Evolutionary conservation across 768 basidiomycete species (phyloP).

Genomic region (Suillus spraguei): DNA sequence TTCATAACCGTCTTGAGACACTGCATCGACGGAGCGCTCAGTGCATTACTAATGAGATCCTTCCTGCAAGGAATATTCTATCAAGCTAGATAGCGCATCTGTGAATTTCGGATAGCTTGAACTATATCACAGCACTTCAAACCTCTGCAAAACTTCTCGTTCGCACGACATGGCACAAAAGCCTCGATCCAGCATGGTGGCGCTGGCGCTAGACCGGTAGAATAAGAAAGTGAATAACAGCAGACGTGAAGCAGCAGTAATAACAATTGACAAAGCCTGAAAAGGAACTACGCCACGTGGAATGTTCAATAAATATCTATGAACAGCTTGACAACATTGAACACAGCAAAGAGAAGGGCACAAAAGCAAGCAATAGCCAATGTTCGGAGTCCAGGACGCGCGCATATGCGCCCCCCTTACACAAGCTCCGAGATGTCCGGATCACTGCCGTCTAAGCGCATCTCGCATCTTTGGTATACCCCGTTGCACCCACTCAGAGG

Average conservation of each 20-base stretch:
- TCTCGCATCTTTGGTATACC: conserved; percentile 49
- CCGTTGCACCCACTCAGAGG: conserved; percentile 58
- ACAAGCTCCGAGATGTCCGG: background rate
- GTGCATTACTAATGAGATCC: background rate
- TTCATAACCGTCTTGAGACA: background rate
- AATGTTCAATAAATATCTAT: background rate
- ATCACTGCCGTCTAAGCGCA: conserved; percentile 16
- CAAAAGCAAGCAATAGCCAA: too few relatives aligned
- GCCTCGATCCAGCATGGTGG: background rate
- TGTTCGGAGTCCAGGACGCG: background rate
- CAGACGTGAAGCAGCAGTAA: background rate
- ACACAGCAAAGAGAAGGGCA: background rate
- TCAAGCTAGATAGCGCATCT: background rate
- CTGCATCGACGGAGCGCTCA: background rate
- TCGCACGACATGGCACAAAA: background rate
- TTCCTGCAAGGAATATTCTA: background rate
- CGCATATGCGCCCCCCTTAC: background rate
- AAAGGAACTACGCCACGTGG: background rate
- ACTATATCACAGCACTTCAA: background rate
- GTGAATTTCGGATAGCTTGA: background rate
- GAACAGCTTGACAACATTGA: background rate
- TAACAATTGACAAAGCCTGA: background rate
- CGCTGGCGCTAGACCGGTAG: background rate
- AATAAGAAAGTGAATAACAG: background rate
- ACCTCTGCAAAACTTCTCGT: conserved; percentile 1